Conservation (phyloP, 208 protist species). For the Wallacemonas sp. region DNA sequence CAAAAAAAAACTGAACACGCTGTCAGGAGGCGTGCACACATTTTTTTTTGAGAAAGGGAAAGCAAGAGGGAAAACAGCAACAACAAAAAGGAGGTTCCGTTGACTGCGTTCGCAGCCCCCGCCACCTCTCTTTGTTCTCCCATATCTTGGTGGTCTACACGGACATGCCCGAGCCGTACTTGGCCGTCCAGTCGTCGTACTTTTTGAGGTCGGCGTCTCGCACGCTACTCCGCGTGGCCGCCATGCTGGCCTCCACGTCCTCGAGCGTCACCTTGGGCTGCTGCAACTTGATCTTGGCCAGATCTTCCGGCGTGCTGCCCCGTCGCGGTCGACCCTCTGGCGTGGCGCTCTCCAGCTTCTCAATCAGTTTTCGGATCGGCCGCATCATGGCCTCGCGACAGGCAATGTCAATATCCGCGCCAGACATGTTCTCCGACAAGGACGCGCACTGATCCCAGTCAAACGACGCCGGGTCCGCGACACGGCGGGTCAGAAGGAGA, state of each 20-base stretch:
- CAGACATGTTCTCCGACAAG: constrained; percentile 84
- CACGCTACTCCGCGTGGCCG: constrained; percentile 81
- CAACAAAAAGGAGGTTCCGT: too few species aligned
- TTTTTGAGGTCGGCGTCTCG: constrained; percentile 54
- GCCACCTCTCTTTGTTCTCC: too few species aligned
- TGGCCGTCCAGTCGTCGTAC: constrained; percentile 69
- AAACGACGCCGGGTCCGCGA: constrained; percentile 21
- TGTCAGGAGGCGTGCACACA: too few species aligned
- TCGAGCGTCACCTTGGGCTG: constrained; percentile 61
- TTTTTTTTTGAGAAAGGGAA: too few species aligned
- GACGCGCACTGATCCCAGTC: constrained; percentile 71
- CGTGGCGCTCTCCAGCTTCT: constrained; percentile 60
- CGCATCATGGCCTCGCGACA: constrained; percentile 94
- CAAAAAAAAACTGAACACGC: too few species aligned
- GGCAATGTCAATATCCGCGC: constrained; percentile 90
- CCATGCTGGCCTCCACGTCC: constrained; percentile 81
- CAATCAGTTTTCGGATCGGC: constrained; percentile 87
- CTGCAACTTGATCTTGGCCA: constrained; percentile 35
- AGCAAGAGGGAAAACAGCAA: too few species aligned
- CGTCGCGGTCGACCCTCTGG: background rate
- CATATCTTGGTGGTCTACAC: too few species aligned
- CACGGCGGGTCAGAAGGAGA: constrained; percentile 42
- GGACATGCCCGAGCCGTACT: constrained; percentile 85
- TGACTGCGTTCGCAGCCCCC: background rate
- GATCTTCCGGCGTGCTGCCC: constrained; percentile 8